Base-by-base conservation (phyloP, 306 rosid species). In the Dryas alaskensis region DNA sequence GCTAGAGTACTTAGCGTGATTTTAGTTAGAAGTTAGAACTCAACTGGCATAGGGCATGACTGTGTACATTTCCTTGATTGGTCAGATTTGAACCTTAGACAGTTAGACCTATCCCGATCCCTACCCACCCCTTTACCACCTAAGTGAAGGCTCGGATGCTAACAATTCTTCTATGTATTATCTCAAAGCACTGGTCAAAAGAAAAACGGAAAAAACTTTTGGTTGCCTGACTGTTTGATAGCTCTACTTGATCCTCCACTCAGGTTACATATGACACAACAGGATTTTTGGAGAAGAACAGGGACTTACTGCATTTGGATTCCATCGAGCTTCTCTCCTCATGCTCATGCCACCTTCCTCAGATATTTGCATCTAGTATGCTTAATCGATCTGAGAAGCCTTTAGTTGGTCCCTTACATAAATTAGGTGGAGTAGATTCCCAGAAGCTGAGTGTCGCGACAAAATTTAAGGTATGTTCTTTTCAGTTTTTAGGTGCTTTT, bases 371-470 rank as follows among this genome's bases (percentile, higher is more conserved):
- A 67, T 87, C 97, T 69, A 81, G 76, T 54, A 81, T 95, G 99
- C 92, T 92, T 68, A 84, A 81, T 60, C 99, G 85, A 69, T 86
- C 99, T 50, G 96, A 86, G 86, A 94, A 94, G 83, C 91, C 96
- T 70, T 87, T 78, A 45, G 89, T 82, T 78, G 99, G 99, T 60
- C 85, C 97, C 78, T 86, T 84, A 71, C 91, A 92, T 64, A 94
- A 92, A 80, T 85, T 83, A 61, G 96, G 99, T 50, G 96, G 99
- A 54, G 98, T 96, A 72, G 99, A 95, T 69, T 95, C 99, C 80
- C 99, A 92, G 74, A 95, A 95, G 84, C 85, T 92, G 76, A 95
- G 99, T 82, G 99, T 95, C 42, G 98, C 97, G 49, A 90, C 93
- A 70, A 95, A 95, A 84, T 95, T 95, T 82, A 95, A 95, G 98